phyloP scores from a whole-genome alignment of 805 yeast species.

The Ogataea philodendri region DNA sequence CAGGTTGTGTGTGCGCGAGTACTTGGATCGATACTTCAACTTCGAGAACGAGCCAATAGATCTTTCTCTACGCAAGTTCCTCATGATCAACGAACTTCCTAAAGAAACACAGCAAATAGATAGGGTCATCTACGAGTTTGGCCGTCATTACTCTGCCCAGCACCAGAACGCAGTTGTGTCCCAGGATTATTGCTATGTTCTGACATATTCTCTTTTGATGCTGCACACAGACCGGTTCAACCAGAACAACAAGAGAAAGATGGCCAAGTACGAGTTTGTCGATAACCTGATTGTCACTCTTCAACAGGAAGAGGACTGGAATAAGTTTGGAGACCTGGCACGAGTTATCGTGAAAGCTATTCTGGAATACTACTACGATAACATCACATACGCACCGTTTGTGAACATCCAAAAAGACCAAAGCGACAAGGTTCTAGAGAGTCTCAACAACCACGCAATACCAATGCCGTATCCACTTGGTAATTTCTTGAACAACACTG shows the following conservation, averaged over 20 bases:
- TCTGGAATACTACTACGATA: conserved; percentile 61
- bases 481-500: conserved; percentile 19
- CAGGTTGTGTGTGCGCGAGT: conserved; percentile 23
- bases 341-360: conserved; percentile 40
- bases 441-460: conserved; percentile 14
- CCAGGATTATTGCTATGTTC: conserved; percentile 56
- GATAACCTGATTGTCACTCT: conserved; percentile 35
- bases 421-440: conserved; percentile 21
- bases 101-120: conserved; percentile 77
- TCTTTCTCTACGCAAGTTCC: conserved; percentile 57
- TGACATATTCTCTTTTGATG: conserved; percentile 64
- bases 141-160: conserved; percentile 46
- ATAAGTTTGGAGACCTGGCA: conserved; percentile 22
- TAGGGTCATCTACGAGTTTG: conserved; percentile 57
- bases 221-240: conserved; percentile 75
- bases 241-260: conserved; percentile 61
- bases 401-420: conserved; percentile 36
- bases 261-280: conserved; percentile 62
- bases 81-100: conserved; percentile 60
- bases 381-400: conserved; percentile 60
- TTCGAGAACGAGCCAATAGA: conserved; percentile 61
- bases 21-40: conserved; percentile 40
- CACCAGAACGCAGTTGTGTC: conserved; percentile 39
- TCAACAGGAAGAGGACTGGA: conserved; percentile 18
- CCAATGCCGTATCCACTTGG: conserved; percentile 32